These are phyloP conservation scores for Fraxinus greggii DNA, from an alignment of 305 asterid species.

Conservation along the genomic window DNA sequence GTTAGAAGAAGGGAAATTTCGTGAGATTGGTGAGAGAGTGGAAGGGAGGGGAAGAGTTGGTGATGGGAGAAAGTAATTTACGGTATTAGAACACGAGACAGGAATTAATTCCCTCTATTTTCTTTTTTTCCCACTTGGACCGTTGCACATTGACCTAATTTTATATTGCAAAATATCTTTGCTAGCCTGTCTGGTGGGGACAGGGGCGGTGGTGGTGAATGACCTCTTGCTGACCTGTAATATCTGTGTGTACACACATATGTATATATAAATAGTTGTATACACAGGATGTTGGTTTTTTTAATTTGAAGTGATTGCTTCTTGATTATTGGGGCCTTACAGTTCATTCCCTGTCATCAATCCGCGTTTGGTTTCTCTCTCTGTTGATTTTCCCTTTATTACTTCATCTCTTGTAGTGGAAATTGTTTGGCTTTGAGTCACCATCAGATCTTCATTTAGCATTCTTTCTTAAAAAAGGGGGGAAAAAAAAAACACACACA, in stretches of 20 bases:
- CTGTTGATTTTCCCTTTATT: constrained; percentile 28
- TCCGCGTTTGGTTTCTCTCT: constrained; percentile 59
- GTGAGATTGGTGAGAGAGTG: no score
- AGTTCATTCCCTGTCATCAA: constrained; percentile 75
- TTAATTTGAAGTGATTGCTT: constrained; percentile 29
- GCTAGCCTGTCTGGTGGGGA: constrained; percentile 32
- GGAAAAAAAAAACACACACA: not conserved
- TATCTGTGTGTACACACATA: not conserved
- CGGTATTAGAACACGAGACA: no score
- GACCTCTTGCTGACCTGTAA: constrained; percentile 28
- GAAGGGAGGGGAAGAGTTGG: no score
- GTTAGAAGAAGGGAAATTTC: not conserved
- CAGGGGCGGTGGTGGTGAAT: not conserved
- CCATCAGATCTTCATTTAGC: constrained; percentile 67
- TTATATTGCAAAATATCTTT: constrained; percentile 29
- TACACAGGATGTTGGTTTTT: constrained; percentile 32
- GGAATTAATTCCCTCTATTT: not conserved
- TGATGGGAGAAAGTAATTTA: not conserved
- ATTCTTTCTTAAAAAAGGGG: constrained; percentile 31
- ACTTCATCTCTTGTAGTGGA: constrained; percentile 28
- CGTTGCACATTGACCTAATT: constrained; percentile 10
- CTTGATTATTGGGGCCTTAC: constrained; percentile 46
- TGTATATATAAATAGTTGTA: not conserved
- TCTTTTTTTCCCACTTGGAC: constrained; percentile 8
- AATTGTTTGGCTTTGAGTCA: constrained; percentile 38